Base-by-base conservation (phyloP, 2,329 filamentous ascomycete species). In the Penicillium brevicompactum region DNA sequence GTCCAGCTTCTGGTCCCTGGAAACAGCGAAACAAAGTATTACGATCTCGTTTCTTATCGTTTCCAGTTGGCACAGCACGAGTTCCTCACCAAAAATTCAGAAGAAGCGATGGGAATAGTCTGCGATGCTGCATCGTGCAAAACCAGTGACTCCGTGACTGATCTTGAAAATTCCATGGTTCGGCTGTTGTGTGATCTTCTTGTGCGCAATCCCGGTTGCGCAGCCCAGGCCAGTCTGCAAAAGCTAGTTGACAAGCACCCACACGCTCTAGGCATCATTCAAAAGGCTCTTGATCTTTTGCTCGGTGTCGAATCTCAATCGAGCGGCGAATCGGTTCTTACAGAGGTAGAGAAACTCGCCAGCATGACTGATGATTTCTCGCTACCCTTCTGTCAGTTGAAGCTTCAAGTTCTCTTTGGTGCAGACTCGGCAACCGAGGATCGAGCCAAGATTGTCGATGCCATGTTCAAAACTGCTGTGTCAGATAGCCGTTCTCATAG, bases 361-460 rank as follows among this genome's bases (percentile, higher is more conserved):
- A 60, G 64, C 13, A 69, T 70, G 58, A 71, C 73, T 10, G 70
- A 75, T 55, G 69, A 76, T 51, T 75, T 78, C 54, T 78, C 76
- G 9, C 66, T 78, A 24, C 73, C 76, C 5, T 73, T 76, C 41
- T 76, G 74, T 46, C 73, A 76, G 44, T 57, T 77, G 55, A 76
- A 77, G 53, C 64, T 78, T 10, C 73, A 75, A 50, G 59, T 74
- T n/a, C 60, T 76, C 14, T 75, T 77, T 57, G 67, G 69, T 32
- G 65, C 63, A 18, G 68, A 69, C 21, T 56, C 67, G 8, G 61
- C 63, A 16, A 58, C 63, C 7, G 62, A 68, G 6, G 64, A 68
- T 16, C 68, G 61, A 48, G 69, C 64, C 37, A 65, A 57, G 22
- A 68, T 78, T 24, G 67, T 75, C 37, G 72, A 77, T 54, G 63